Evolutionary conservation across 805 yeast species (phyloP).

Genomic region (Cyberlindnera maclurae): DNA sequence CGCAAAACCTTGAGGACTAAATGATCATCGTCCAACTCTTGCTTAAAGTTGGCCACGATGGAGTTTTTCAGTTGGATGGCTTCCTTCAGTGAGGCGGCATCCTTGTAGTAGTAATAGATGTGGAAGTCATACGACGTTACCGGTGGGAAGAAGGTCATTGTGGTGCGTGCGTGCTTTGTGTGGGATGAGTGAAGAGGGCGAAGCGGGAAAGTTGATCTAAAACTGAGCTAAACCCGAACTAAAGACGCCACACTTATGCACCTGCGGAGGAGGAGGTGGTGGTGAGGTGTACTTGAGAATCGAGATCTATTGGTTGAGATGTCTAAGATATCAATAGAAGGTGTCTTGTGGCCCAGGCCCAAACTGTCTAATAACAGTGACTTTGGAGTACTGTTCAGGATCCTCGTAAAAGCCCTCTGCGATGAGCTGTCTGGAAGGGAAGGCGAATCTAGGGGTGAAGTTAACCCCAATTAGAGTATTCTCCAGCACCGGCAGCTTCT

Average conservation of each 20-base stretch:
- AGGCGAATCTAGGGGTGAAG: constrained; percentile 7
- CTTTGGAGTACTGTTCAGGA: constrained; percentile 4
- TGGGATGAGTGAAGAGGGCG: no score
- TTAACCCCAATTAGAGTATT: constrained; percentile 2
- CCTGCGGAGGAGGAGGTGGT: no score
- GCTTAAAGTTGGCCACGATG: constrained; percentile 32
- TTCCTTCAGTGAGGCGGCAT: constrained; percentile 24
- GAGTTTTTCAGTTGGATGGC: constrained; percentile 35
- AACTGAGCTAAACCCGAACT: no score
- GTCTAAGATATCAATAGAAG: background rate
- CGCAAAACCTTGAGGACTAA: constrained; percentile 9
- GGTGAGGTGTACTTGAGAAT: no score
- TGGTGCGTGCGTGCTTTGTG: background rate
- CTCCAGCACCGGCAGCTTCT: constrained; percentile 23
- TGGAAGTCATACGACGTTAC: constrained; percentile 42
- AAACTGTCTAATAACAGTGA: constrained; percentile 11
- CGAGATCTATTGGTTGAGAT: no score
- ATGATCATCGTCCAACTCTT: constrained; percentile 27
- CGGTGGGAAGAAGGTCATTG: constrained; percentile 7
- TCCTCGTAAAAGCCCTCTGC: constrained; percentile 8
- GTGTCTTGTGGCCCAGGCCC: constrained; percentile 4
- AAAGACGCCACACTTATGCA: no score
- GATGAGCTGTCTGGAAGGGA: constrained; percentile 10
- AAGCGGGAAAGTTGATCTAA: no score
- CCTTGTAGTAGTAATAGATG: constrained; percentile 36